phyloP scores from a whole-genome alignment of 495 filamentous ascomycete species.

The Aspergillus nidulans region DNA sequence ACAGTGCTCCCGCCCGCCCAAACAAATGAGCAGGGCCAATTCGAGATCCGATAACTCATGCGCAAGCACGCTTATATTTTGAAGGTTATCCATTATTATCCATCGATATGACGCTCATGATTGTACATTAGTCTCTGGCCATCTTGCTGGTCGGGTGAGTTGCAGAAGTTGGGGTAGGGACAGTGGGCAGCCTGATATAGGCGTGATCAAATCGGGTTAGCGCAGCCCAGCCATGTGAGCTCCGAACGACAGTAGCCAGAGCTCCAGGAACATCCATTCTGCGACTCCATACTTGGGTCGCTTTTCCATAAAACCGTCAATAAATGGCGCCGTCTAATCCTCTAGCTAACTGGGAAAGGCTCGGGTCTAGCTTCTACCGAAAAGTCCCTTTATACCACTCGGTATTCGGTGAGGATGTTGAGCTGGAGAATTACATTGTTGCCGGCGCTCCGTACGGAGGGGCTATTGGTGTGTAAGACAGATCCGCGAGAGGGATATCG shows the following conservation, averaged over 20 bases:
- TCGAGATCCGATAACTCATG: slow-evolving; percentile 81
- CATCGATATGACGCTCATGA: background rate
- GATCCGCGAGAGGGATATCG: background rate
- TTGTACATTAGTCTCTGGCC: background rate
- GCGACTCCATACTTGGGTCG: background rate
- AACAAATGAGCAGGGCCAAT: slow-evolving; percentile 75
- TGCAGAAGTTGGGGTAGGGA: background rate
- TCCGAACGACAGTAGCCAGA: slow-evolving; percentile 18
- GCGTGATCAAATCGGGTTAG: slow-evolving; percentile 17
- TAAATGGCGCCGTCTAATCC: slow-evolving; percentile 53
- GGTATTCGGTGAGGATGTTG: slow-evolving; percentile 85
- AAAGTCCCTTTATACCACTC: slow-evolving; percentile 88
- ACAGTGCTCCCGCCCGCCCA: slow-evolving; percentile 78
- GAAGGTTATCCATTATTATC: slow-evolving; percentile 51
- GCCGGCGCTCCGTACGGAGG: slow-evolving; percentile 92
- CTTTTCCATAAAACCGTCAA: background rate
- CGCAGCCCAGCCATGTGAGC: slow-evolving; percentile 12
- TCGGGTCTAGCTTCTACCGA: slow-evolving; percentile 90
- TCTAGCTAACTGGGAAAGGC: slow-evolving; percentile 86
- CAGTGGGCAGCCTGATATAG: background rate
- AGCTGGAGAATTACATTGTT: slow-evolving; percentile 92
- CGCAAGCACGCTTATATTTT: slow-evolving; percentile 53
- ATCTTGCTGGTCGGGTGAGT: too few species aligned
- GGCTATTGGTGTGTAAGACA: slow-evolving; percentile 62
- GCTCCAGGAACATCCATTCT: background rate